Evolutionary conservation across 2,329 filamentous ascomycete genomes (phyloP), one percentile per base, ranked within the genome.

Genomic region (Aspergillus calidoustus): DNA sequence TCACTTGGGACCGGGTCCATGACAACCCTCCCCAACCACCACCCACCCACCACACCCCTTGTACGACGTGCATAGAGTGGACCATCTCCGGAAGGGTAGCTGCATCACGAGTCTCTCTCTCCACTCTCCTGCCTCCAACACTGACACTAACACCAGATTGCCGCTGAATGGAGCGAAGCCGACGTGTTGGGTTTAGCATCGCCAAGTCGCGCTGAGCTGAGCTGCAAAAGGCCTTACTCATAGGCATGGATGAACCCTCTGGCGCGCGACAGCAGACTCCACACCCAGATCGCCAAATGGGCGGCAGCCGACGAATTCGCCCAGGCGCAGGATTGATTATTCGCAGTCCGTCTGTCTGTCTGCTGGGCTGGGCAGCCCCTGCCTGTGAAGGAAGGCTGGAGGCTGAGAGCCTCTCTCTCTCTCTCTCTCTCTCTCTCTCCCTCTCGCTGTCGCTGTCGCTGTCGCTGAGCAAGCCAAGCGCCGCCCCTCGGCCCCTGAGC

Each of bases 31-130:
- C 61, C n/a, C n/a, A n/a, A n/a, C n/a, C n/a, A n/a, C n/a, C n/a
- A n/a, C n/a, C n/a, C n/a, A n/a, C n/a, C n/a, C n/a, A n/a, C n/a
- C n/a, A n/a, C n/a, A n/a, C n/a, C n/a, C 67, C 68, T 67, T 68
- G 68, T 68, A 69, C 67, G 60, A 68, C 63, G 54, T 67, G 66
- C 68, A 67, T 68, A 47, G 56, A 55, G 61, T 59, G 48, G 58
- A 46, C 56, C 47, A 59, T 57, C 46, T 31, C 57, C 43, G 54
- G 30, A 38, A 60, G 44, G 44, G 11, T 60, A 54, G 54, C 57
- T 62, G 64, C 65, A 57, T 64, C 48, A 55, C 47, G 54, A 51
- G 61, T 44, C 19, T 50, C 43, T 61, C 57, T 49, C 54, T 49
- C 54, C 44, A 38, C 44, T 60, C 61, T 23, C 53, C 59, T 55